Evolutionary conservation across 2,329 filamentous ascomycete species (phyloP).

Genomic region (Ophiostoma populinum): DNA sequence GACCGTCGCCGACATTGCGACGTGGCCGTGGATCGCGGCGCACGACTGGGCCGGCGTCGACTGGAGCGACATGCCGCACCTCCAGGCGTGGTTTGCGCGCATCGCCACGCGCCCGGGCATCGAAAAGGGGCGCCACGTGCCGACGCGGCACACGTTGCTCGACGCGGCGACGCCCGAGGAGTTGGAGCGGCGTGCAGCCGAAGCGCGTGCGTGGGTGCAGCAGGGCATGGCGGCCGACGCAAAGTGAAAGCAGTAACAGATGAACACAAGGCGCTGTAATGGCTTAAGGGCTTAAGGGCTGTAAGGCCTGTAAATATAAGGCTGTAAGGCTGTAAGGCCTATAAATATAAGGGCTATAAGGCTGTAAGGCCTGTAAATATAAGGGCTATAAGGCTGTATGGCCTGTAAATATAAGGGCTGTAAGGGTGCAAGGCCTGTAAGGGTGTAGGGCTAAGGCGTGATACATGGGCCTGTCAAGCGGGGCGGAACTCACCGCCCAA

Average conservation of each 20-base stretch:
- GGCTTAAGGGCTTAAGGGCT: not conserved
- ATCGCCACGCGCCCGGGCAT: constrained; percentile 53
- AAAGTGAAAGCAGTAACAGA: constrained; percentile 22
- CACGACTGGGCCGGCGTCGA: constrained; percentile 47
- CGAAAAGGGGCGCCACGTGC: constrained; percentile 53
- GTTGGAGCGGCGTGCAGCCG: constrained; percentile 32
- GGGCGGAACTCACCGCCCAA: not conserved
- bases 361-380: too few relatives aligned
- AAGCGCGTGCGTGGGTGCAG: constrained; percentile 41
- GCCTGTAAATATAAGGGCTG: too few relatives aligned
- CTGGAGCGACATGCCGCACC: constrained; percentile 54
- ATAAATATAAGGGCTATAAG: too few relatives aligned
- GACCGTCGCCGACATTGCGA: constrained; percentile 64
- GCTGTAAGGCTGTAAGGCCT: too few relatives aligned
- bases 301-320: too few relatives aligned
- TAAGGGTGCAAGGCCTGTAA: too few relatives aligned
- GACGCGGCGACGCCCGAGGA: constrained; percentile 24
- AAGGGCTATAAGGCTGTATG: too few relatives aligned
- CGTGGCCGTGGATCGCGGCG: constrained; percentile 59
- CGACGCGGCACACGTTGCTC: constrained; percentile 40
- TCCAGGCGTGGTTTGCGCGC: constrained; percentile 62
- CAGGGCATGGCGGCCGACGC: constrained; percentile 45
- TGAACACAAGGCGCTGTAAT: too few relatives aligned
- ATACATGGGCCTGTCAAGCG: too few relatives aligned
- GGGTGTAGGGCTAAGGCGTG: too few relatives aligned